phyloP scores from a whole-genome alignment of 371 early-diverging fungal genomes.

The Catenaria anguillulae region DNA sequence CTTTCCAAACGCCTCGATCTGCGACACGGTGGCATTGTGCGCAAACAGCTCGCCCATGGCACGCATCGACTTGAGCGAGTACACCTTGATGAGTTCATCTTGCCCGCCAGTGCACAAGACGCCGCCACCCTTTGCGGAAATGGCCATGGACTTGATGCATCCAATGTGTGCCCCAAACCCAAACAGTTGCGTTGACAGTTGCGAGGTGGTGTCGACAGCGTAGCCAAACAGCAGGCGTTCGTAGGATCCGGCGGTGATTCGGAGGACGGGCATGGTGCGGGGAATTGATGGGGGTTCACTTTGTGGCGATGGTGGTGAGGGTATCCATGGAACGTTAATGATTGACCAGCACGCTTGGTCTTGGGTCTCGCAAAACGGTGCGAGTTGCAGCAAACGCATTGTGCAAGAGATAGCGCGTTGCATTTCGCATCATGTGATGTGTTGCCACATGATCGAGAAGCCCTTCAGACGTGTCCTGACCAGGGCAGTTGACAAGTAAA shows the following conservation, averaged over 20 bases:
- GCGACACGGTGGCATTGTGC: conserved; percentile 81
- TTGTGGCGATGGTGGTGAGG: no score
- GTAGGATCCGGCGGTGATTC: conserved; percentile 78
- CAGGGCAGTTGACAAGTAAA: no score
- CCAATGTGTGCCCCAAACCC: conserved; percentile 89
- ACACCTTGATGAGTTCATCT: conserved; percentile 69
- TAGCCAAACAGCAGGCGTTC: conserved; percentile 90
- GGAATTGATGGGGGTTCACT: no score
- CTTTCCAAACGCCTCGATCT: conserved; percentile 58
- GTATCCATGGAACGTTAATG: no score
- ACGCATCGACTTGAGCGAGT: conserved; percentile 69
- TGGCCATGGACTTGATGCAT: conserved; percentile 69
- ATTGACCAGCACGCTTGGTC: no score
- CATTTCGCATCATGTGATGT: no score
- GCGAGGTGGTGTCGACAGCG: conserved; percentile 41
- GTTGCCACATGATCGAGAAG: no score
- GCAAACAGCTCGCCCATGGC: conserved; percentile 83
- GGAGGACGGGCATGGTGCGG: conserved; percentile 17
- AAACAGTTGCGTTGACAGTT: conserved; percentile 48
- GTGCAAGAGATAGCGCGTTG: no score
- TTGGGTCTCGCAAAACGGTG: no score
- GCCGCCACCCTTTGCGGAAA: conserved; percentile 35
- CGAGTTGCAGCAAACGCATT: no score
- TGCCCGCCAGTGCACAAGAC: conserved; percentile 87
- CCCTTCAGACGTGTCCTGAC: no score